Conservation (phyloP, 192 early-diverging fungal genomes). For the Coemansia sp. region DNA sequence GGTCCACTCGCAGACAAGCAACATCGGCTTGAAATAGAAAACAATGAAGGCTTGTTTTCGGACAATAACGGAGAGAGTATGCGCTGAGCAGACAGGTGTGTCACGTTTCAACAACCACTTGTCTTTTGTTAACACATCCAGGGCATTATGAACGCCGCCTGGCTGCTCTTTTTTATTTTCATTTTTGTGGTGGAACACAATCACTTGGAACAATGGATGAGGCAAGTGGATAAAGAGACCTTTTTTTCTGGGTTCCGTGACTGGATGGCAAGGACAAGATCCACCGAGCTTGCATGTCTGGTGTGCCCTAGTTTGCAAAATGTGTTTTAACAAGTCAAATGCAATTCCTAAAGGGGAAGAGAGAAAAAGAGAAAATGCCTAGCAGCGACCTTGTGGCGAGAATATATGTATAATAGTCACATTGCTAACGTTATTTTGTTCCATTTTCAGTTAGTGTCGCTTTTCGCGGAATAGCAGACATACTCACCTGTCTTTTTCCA, state of each 20-base stretch:
- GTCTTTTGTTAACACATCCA: neutral
- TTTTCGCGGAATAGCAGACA: no score
- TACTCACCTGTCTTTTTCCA: no score
- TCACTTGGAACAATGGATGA: neutral
- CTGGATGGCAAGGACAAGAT: neutral
- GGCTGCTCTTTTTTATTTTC: neutral
- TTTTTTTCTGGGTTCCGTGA: constrained; percentile 7
- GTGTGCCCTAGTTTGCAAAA: neutral
- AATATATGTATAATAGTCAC: neutral
- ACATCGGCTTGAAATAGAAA: neutral
- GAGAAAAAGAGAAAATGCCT: neutral
- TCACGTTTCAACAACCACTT: neutral
- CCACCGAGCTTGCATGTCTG: neutral
- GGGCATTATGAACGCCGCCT: neutral
- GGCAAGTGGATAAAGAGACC: neutral
- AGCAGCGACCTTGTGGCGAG: neutral
- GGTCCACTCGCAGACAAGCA: neutral
- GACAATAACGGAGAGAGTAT: neutral
- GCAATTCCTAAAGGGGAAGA: neutral
- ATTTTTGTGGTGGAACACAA: neutral
- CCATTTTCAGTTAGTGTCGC: neutral
- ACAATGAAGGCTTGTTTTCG: constrained; percentile 2
- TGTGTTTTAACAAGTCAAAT: neutral
- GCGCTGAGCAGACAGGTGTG: neutral
- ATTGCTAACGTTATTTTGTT: neutral